Evolutionary conservation across 768 basidiomycete species (phyloP).

Genomic region (Tricholoma sp.): DNA sequence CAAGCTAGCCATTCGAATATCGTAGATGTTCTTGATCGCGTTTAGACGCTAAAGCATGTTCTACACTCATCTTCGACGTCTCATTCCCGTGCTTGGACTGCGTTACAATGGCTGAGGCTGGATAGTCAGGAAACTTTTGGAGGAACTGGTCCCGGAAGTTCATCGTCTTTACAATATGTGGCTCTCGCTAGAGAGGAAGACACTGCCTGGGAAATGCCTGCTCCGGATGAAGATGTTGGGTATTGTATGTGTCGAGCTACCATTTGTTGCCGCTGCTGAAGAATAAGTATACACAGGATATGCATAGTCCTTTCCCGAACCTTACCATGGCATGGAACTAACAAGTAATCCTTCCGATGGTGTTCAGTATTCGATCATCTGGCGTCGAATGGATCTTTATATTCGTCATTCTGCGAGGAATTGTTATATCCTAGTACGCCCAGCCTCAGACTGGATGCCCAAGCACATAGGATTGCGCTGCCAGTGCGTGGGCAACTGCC

Average conservation of each 20-base stretch:
- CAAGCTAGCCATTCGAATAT: slow-evolving; percentile 44
- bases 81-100: slow-evolving; percentile 51
- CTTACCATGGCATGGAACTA: slow-evolving; percentile 37
- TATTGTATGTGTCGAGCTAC: slow-evolving; percentile 35
- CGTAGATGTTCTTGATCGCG: slow-evolving; percentile 46
- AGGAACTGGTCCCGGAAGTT: slow-evolving; percentile 36
- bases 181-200: slow-evolving; percentile 43
- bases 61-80: slow-evolving; percentile 56
- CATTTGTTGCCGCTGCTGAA: background rate
- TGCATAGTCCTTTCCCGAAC: slow-evolving; percentile 52
- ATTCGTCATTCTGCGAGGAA: too few relatives aligned
- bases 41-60: slow-evolving; percentile 55
- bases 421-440: too few relatives aligned
- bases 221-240: slow-evolving; percentile 54
- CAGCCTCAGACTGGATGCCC: too few relatives aligned
- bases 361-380: too few relatives aligned
- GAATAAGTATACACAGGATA: slow-evolving; percentile 31
- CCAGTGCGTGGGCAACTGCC: too few relatives aligned
- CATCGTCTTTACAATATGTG: slow-evolving; percentile 46
- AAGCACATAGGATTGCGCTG: too few relatives aligned
- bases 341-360: too few relatives aligned
- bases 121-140: slow-evolving; percentile 44
- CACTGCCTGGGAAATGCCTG: slow-evolving; percentile 50
- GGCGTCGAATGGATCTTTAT: too few relatives aligned
- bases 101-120: slow-evolving; percentile 53